Evolutionary conservation across 2,329 filamentous ascomycete genomes (phyloP).

Genomic region (Cadophora sp.): DNA sequence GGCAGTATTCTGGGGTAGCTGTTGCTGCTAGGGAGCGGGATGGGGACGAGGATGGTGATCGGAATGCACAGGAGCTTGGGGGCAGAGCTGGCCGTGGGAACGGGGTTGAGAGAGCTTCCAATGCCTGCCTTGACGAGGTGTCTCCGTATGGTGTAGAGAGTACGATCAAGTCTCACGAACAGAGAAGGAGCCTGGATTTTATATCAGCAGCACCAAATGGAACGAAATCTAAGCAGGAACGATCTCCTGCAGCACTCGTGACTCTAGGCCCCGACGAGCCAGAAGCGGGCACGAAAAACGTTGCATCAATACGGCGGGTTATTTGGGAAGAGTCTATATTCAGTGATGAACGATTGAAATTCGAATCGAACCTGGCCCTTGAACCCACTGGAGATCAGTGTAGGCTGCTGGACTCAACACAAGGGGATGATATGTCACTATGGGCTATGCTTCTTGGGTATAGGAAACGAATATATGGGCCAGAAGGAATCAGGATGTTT

Average conservation of each 20-base stretch:
- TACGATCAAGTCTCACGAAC: no score
- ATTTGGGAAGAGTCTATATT: conserved; percentile 32
- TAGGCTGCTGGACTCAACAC: conserved; percentile 45
- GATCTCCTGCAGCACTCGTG: not conserved
- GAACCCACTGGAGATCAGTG: not conserved
- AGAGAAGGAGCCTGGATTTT: no score
- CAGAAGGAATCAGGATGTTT: conserved; percentile 50
- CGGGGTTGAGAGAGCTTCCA: no score
- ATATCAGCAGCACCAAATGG: not conserved
- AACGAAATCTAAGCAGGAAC: not conserved
- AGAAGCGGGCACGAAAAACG: not conserved
- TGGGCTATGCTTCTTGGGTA: conserved; percentile 52
- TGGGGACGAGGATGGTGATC: not conserved
- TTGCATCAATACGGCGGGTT: not conserved
- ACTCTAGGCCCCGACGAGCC: not conserved
- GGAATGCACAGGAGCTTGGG: not conserved
- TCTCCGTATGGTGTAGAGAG: no score
- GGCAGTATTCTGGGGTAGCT: not conserved
- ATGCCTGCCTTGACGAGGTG: no score
- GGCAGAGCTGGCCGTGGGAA: not conserved
- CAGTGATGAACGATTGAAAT: conserved; percentile 38
- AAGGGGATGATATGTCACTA: conserved; percentile 43
- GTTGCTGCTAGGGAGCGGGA: conserved; percentile 6
- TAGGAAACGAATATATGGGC: conserved; percentile 50
- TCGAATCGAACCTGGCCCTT: conserved; percentile 43